Evolutionary conservation across 139 green algal genomes (phyloP), one percentile per base, ranked within the genome.

Genomic region (Micromonas pusilla): DNA sequence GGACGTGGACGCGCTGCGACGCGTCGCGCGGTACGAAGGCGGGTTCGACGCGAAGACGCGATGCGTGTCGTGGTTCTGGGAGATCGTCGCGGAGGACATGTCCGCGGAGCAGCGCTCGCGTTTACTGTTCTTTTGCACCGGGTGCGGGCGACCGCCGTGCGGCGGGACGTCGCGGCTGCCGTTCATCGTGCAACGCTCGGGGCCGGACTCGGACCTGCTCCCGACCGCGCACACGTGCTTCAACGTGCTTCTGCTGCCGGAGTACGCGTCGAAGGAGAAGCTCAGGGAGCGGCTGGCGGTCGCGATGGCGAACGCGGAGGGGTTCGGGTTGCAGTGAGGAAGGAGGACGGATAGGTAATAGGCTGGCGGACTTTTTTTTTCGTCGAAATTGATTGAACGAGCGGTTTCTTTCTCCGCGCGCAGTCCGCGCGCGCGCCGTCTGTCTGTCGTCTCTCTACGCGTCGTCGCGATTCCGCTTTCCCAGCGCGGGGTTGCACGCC

Each of bases 181-280:
- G 30, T 84, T 86, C 23, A 66, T 83, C 77, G 85, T 86, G n/a
- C 62, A 32, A 30, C 25, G 34, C 45, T 5, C 39, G 32, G 80
- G 81, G 0, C 68, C 77, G 1, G 70, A 85, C 26, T 75, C 77
- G 0, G 70, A 85, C 30, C 45, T 67, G n/a, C 79, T 86, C 9
- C 92, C 92, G 28, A 94, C 91, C 1, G 89, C 91, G 0, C 92
- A 97, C 85, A 97, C 92, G 25, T 97, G 92, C 86, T 97, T 97
- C 89, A 97, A 97, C 82, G 80, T 89, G 71, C 84, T 97, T 73
- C 84, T 97, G 66, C 81, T 97, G 79, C 91, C 91, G 16, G 86
- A 89, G 25, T 97, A 96, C 81, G 80, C 39, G 19, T 72, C 52
- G 60, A 78, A 87, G 45, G 83, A 82, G 6, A 84, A 70, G 13